Conservation (phyloP, 108 stramenopile species). For the Ochromonas danica region DNA sequence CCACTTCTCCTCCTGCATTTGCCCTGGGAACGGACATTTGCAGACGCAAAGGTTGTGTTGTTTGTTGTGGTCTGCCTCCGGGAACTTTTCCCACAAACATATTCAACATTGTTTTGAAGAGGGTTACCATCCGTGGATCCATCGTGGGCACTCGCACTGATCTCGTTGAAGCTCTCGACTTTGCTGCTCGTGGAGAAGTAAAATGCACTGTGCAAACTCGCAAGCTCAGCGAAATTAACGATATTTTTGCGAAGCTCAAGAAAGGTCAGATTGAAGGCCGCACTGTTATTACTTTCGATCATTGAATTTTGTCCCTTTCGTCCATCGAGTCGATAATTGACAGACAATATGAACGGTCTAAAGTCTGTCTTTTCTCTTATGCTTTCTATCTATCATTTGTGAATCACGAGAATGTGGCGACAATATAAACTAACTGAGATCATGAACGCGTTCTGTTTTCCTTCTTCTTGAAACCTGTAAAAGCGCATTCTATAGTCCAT, state of each 20-base stretch:
- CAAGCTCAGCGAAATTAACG: background rate
- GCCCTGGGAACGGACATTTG: constrained; percentile 1
- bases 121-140: constrained; percentile 28
- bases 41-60: constrained; percentile 9
- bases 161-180: constrained; percentile 20
- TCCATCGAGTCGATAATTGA: no score
- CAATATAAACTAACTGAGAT: no score
- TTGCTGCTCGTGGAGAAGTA: constrained; percentile 26
- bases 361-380: no score
- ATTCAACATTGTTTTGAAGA: constrained; percentile 7
- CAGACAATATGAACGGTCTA: no score
- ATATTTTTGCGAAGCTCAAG: constrained; percentile 6
- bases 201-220: constrained; percentile 5
- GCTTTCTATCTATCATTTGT: no score
- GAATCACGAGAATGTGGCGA: no score
- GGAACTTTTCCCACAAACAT: constrained; percentile 8
- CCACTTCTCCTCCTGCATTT: constrained; percentile 19
- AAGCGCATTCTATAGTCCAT: no score
- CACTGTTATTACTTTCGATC: constrained; percentile 11
- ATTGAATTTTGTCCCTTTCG: background rate
- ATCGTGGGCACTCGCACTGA: constrained; percentile 30
- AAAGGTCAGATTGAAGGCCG: background rate
- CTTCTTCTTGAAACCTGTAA: no score
- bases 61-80: constrained; percentile 12
- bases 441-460: no score